Evolutionary conservation across 2,329 filamentous ascomycete species (phyloP).

Genomic region (Talaromyces amestolkiae): DNA sequence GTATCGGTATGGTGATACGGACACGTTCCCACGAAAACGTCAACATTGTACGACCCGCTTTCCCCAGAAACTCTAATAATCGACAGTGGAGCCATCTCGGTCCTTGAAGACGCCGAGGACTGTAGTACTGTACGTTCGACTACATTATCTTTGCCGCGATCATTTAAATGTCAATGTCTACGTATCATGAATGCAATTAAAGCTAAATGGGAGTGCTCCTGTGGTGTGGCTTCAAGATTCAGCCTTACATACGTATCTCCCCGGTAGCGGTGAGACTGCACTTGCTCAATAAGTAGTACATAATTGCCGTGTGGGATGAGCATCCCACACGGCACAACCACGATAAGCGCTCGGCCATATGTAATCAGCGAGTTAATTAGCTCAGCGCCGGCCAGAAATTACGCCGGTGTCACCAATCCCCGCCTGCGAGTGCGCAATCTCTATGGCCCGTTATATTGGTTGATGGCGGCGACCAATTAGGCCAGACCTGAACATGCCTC

Average conservation of each 20-base stretch:
- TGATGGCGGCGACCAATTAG: conserved; percentile 1
- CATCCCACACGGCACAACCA: not conserved
- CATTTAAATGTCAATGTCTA: not conserved
- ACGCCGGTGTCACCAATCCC: not conserved
- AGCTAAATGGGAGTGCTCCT: too few relatives aligned
- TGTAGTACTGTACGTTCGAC: not conserved
- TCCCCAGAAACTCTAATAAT: conserved; percentile 2
- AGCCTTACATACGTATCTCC: not conserved
- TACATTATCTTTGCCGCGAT: not conserved
- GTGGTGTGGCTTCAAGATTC: not conserved
- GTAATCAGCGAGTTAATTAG: not conserved
- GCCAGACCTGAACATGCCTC: not conserved
- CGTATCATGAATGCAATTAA: not conserved
- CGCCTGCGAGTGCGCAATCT: not conserved
- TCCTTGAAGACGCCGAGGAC: not conserved
- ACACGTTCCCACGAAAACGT: not conserved
- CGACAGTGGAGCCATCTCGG: not conserved
- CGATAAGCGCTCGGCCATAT: not conserved
- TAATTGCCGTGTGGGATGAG: not conserved
- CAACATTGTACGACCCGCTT: not conserved
- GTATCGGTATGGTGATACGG: not conserved
- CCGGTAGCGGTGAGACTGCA: not conserved
- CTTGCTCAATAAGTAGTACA: not conserved
- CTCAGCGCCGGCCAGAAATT: not conserved
- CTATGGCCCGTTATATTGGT: not conserved